Conservation (phyloP, 371 early-diverging fungal genomes). For the Actinomucor elegans region DNA sequence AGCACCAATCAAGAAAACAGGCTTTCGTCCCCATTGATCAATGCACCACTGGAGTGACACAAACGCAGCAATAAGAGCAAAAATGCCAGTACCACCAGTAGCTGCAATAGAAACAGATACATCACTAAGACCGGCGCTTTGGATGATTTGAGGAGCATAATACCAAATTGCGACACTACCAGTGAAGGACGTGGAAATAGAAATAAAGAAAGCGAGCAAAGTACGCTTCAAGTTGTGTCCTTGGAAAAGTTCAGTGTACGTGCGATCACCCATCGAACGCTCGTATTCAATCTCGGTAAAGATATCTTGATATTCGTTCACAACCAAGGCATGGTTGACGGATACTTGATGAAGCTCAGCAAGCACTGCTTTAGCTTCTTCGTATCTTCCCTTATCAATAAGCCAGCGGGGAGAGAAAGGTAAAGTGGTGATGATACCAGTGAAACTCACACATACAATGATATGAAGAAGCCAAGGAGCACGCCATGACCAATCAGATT, state of each 20-base stretch:
- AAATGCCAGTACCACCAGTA: conserved; percentile 39
- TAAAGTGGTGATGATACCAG: conserved; percentile 19
- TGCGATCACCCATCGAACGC: conserved; percentile 30
- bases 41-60: conserved; percentile 58
- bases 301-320: conserved; percentile 37
- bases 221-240: conserved; percentile 38
- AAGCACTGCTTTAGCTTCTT: conserved; percentile 44
- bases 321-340: conserved; percentile 30
- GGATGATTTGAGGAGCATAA: conserved; percentile 44
- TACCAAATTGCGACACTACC: conserved; percentile 63
- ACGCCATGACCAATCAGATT: conserved; percentile 43
- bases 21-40: conserved; percentile 40
- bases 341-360: conserved; percentile 33
- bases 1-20: conserved; percentile 43
- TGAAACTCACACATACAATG: conserved; percentile 19
- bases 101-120: conserved; percentile 39
- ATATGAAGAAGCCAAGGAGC: conserved; percentile 40
- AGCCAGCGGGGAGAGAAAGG: conserved; percentile 64
- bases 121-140: conserved; percentile 36
- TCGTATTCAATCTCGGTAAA: conserved; percentile 39
- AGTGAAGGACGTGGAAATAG: conserved; percentile 60
- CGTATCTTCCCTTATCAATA: conserved; percentile 39
- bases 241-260: conserved; percentile 37
- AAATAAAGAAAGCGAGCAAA: conserved; percentile 42
- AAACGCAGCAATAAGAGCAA: conserved; percentile 47